Evolutionary conservation across 495 filamentous ascomycete genomes (phyloP).

Genomic region (Aspergillus taichungensis): DNA sequence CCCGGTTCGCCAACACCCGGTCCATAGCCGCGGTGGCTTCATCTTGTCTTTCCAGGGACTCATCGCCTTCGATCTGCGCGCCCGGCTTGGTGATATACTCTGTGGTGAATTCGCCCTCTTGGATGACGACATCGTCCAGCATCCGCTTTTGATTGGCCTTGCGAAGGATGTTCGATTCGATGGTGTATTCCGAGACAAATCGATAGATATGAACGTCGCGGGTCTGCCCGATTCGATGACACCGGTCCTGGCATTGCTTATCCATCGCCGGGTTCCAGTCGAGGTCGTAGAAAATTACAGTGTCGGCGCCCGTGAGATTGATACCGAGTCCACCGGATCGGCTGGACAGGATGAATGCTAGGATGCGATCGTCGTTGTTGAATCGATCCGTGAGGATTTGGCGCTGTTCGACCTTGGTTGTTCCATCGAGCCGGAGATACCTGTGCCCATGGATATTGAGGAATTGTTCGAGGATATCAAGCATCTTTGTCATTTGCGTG

Average conservation of each 20-base stretch:
- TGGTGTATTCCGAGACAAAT: conserved; percentile 93
- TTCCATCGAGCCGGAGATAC: conserved; percentile 90
- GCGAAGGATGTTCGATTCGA: conserved; percentile 95
- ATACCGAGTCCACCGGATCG: conserved; percentile 93
- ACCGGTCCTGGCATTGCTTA: conserved; percentile 97
- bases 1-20: conserved; percentile 58
- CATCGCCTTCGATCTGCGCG: conserved; percentile 55
- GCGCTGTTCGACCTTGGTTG: conserved; percentile 89
- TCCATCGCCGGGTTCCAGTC: conserved; percentile 99
- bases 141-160: conserved; percentile 96
- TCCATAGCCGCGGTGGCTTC: conserved; percentile 79
- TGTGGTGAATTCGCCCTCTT: conserved; percentile 96
- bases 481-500: conserved; percentile 98
- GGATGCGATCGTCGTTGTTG: conserved; percentile 87
- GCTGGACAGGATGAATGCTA: conserved; percentile 90
- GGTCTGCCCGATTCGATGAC: conserved; percentile 96
- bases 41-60: conserved; percentile 47
- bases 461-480: conserved; percentile 96
- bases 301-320: conserved; percentile 93
- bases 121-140: conserved; percentile 96
- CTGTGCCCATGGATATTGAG: conserved; percentile 97
- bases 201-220: conserved; percentile 98
- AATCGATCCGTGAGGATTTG: conserved; percentile 95
- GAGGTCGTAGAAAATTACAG: conserved; percentile 98
- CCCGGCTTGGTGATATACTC: conserved; percentile 84